phyloP scores from a whole-genome alignment of 2,329 filamentous ascomycete genomes.

The Tolypocladium ophioglossoides region DNA sequence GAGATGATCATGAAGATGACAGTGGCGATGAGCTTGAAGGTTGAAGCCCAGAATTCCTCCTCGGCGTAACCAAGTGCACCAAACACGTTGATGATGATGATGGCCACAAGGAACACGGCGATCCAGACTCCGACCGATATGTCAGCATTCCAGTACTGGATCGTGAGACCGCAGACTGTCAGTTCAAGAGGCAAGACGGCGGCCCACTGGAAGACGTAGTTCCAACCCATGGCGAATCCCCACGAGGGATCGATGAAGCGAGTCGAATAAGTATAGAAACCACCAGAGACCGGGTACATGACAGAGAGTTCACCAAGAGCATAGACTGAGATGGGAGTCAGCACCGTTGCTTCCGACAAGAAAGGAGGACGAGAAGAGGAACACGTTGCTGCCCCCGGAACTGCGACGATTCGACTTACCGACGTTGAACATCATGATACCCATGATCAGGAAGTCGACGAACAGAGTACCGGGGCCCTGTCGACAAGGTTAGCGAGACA shows the following conservation, averaged over 20 bases:
- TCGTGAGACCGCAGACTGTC: conserved; percentile 37
- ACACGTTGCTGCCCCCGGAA: neutral
- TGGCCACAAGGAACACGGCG: conserved; percentile 35
- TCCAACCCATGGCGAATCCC: conserved; percentile 43
- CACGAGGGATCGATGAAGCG: conserved; percentile 51
- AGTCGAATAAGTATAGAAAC: conserved; percentile 47
- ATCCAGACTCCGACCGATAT: conserved; percentile 38
- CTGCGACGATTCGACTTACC: conserved; percentile 8
- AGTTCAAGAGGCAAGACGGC: conserved; percentile 36
- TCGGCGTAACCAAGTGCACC: conserved; percentile 37
- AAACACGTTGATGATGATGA: conserved; percentile 39
- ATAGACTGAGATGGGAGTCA: conserved; percentile 25
- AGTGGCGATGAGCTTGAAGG: conserved; percentile 43
- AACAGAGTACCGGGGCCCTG: conserved; percentile 24
- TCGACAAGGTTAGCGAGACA: neutral
- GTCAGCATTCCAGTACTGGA: conserved; percentile 37
- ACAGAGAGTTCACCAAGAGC: conserved; percentile 48
- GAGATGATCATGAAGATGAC: conserved; percentile 35
- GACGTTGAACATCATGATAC: conserved; percentile 43
- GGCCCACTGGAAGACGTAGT: conserved; percentile 37
- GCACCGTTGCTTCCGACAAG: neutral
- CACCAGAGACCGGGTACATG: conserved; percentile 47
- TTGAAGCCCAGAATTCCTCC: conserved; percentile 42
- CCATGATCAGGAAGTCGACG: conserved; percentile 36
- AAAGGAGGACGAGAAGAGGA: neutral